Base-by-base conservation (phyloP, 1,284 basidiomycete genomes). In the Cutaneotrichosporon cavernicola region DNA sequence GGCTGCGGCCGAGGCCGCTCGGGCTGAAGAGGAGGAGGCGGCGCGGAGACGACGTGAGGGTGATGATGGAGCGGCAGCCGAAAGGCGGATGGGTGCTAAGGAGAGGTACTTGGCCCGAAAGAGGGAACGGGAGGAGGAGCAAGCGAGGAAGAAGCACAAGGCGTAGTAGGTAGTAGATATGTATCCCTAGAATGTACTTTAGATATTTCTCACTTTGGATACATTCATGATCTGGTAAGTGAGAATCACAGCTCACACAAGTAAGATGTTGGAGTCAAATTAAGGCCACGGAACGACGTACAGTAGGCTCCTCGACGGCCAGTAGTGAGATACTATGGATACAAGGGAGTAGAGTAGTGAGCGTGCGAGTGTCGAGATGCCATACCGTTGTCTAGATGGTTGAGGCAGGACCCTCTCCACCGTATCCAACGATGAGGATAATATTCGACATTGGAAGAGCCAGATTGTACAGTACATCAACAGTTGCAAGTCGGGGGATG, bases 381-480 rank as follows among this genome's bases (percentile, higher is more conserved):
- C 26, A 26, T 3, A 26, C 26, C 26, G 26, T 26, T 26, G 26
- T 26, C 26, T 3, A 26, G 26, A 26, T 26, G 26, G 3, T 26
- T 26, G 26, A 26, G 26, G 26, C 26, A 26, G 26, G 26, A 26
- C 26, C 26, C 26, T 26, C 26, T 26, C 26, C 26, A 26, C 26
- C 26, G 26, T 26, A 26, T 1, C 26, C 26, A 3, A 97, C 96
- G 61, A 99, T 89, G 82, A 94, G 94, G 61, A 92, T 90, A 16
- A 85, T 83, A 84, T 86, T 89, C 8, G 76, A 89, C 88, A 69
- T 65, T 67, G 59, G 79, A 67, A 66, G 78, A 71, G 26, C 72
- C 74, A 61, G 76, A 66, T 46, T 91, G 89, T 97, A 97, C 16
- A 88, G 89, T 97, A 97, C 16, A 88, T 88, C 56, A 98, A 79